These are phyloP conservation scores for Vigna reflexopilosa DNA, from an alignment of 306 rosid species.

Conservation along the genomic window DNA sequence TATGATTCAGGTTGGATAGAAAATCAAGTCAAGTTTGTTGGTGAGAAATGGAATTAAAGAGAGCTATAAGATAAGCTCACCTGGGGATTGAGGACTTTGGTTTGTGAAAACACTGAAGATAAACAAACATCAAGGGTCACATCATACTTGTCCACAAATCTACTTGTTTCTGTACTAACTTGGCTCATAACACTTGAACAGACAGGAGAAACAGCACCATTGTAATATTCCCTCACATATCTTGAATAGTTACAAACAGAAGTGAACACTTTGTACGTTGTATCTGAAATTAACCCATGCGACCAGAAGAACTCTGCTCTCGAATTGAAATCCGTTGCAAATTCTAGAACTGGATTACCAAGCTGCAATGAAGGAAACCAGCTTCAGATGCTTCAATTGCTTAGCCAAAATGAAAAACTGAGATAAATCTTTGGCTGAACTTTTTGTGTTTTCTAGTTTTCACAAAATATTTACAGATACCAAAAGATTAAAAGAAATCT, in stretches of 20 bases:
- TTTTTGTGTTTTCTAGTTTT: slow-evolving; percentile 13
- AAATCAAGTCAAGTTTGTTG: neutral
- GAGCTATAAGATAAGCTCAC: slow-evolving; percentile 39
- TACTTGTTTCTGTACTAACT: slow-evolving; percentile 80
- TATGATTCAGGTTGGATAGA: slow-evolving; percentile 17
- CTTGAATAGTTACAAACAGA: slow-evolving; percentile 58
- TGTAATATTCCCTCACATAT: slow-evolving; percentile 56
- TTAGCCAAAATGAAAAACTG: neutral
- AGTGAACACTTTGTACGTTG: slow-evolving; percentile 54
- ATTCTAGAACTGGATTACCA: slow-evolving; percentile 65
- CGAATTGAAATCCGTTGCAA: slow-evolving; percentile 53
- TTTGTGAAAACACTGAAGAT: slow-evolving; percentile 70
- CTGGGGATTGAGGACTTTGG: slow-evolving; percentile 65
- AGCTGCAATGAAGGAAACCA: slow-evolving; percentile 48
- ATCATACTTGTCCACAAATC: slow-evolving; percentile 77
- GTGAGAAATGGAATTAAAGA: neutral
- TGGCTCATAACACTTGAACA: slow-evolving; percentile 69
- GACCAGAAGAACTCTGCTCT: slow-evolving; percentile 67
- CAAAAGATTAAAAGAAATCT: slow-evolving; percentile 10
- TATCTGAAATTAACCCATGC: slow-evolving; percentile 61
- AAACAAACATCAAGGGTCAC: slow-evolving; percentile 88
- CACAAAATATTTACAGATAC: slow-evolving; percentile 13
- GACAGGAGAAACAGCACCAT: slow-evolving; percentile 53
- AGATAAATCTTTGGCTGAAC: slow-evolving; percentile 1
- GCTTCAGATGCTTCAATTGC: slow-evolving; percentile 12